Evolutionary conservation across 2,329 filamentous ascomycete genomes (phyloP).

Genomic region (Colletotrichum graminicola): DNA sequence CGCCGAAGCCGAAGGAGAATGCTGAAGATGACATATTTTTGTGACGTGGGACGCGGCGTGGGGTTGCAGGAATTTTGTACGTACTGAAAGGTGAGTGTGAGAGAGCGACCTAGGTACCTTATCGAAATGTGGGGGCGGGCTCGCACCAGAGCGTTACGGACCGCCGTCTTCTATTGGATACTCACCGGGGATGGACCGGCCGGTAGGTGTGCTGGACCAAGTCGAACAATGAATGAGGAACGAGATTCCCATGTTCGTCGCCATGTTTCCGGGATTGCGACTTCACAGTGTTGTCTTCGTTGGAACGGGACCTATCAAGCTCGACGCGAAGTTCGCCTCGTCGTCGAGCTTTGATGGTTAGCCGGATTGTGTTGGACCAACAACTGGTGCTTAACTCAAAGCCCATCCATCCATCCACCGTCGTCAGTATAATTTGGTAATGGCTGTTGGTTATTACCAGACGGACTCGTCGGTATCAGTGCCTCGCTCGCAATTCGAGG

Average conservation of each 20-base stretch:
- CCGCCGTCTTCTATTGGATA: constrained; percentile 4
- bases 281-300: background rate
- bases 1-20: constrained; percentile 72
- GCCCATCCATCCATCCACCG: background rate
- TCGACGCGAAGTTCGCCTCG: background rate
- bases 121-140: constrained; percentile 38
- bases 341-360: background rate
- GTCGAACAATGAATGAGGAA: background rate
- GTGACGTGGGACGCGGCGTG: constrained; percentile 17
- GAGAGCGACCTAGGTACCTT: constrained; percentile 8
- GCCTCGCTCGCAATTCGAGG: background rate
- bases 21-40: constrained; percentile 50
- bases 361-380: background rate
- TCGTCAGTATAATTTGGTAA: background rate
- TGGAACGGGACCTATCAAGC: background rate
- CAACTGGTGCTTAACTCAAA: background rate
- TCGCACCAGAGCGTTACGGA: background rate
- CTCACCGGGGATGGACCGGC: constrained; percentile 1
- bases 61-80: constrained; percentile 32
- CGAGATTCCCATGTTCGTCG: background rate
- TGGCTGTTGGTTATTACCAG: constrained; percentile 5
- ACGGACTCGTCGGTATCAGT: background rate
- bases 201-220: background rate
- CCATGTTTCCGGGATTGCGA: background rate
- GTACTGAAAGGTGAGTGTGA: constrained; percentile 3